Evolutionary conservation across 2,329 filamentous ascomycete genomes (phyloP), one percentile per base, ranked within the genome.

Genomic region (Metarhizium humberi): DNA sequence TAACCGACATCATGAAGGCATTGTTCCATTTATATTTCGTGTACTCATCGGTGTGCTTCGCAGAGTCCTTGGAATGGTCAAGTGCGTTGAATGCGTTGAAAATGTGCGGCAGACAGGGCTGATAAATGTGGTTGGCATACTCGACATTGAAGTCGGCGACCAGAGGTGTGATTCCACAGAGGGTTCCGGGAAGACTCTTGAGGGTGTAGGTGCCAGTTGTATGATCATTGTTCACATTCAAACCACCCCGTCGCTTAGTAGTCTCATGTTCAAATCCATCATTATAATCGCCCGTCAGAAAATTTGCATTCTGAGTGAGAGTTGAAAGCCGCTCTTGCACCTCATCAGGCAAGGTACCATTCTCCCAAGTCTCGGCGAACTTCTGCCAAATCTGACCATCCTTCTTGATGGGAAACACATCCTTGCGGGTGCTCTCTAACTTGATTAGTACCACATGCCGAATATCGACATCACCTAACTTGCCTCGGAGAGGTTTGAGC

Each of bases 111-210:
- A 76, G 56, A 49, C 74, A 76, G 0, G 74, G 74, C 51, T 76
- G 73, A 58, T 76, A 76, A 14, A 76, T 62, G 52, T 76, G 71
- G 18, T 73, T 62, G 11, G 66, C 59, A 51, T 69, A 68, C 55
- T 76, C 74, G n/a, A 67, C 62, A 52, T 76, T 75, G 53, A 73
- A 73, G 49, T 76, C 73, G 3, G 66, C 70, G 1, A 74, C 68
- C 10, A 76, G 57, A 0, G 74, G 73, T 0, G 65, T 68, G 14
- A 75, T 61, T 5, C 74, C 74, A 47, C 74, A 76, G 4, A 75
- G 55, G 6, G 71, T 72, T 4, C 69, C 74, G 0, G 67, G 64
- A 34, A 76, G 47, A 55, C 73, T 75, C 61, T 76, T 76, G 48
- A 75, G 63, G 0, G 74, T 76, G 38, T 75, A 75, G 0, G 74